Evolutionary conservation across 2,329 filamentous ascomycete genomes (phyloP).

Genomic region (Paecilomyces niveus): DNA sequence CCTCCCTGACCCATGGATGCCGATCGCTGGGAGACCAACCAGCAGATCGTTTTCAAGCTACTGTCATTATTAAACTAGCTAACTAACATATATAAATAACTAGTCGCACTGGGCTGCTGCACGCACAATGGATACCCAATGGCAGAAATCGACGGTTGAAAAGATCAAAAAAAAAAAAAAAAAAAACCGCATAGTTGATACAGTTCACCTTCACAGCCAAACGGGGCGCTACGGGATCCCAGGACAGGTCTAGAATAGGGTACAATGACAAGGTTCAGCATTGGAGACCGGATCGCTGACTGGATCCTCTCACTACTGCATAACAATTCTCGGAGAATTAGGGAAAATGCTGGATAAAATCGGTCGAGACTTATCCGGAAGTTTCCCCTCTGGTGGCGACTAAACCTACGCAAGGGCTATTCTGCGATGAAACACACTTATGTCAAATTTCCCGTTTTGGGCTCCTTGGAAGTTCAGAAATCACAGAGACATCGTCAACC

Average conservation of each 20-base stretch:
- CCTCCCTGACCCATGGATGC: not conserved
- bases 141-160: not conserved
- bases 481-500: not conserved
- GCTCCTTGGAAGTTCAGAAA: not conserved
- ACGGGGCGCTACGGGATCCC: not conserved
- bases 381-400: not conserved
- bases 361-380: not conserved
- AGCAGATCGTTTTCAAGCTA: not conserved
- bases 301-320: not conserved
- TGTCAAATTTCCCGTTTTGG: not conserved
- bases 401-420: not conserved
- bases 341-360: not conserved
- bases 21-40: not conserved
- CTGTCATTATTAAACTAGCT: not conserved
- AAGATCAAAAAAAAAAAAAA: not conserved
- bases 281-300: not conserved
- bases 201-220: not conserved
- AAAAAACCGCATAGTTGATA: not conserved
- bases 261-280: not conserved
- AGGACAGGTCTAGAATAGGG: not conserved
- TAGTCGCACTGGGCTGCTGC: not conserved
- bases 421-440: not conserved
- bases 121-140: not conserved
- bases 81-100: not conserved
- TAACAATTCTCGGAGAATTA: not conserved